Percentiles rank a stretch among this genome's conserved stretches.
Evolutionary conservation across 2,329 filamentous ascomycete species (phyloP).

Genomic region (Apiospora rasikravindrae): DNA sequence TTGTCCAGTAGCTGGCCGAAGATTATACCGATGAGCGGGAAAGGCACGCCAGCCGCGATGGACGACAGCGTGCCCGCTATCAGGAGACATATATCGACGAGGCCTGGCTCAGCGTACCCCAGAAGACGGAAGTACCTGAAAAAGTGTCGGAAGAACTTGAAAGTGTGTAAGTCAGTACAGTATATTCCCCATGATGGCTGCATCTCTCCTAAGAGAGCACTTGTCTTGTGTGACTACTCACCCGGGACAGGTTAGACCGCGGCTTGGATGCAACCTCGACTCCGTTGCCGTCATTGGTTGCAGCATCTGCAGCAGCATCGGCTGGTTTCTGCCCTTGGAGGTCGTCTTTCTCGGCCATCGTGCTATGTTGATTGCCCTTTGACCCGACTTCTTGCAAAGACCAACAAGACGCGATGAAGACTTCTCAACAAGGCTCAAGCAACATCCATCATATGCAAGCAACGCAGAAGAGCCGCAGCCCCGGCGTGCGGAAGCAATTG

Average conservation of each 20-base stretch:
- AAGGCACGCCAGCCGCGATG: conserved; percentile 64
- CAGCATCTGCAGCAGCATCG: neutral
- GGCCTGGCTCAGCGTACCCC: conserved; percentile 50
- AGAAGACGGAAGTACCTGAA: conserved; percentile 52
- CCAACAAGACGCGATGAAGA: conserved; percentile 18
- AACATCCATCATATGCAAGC: neutral
- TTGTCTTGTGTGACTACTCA: neutral
- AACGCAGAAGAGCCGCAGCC: conserved; percentile 11
- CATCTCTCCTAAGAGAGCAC: neutral
- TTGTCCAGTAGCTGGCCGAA: conserved; percentile 68
- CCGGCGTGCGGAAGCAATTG: conserved; percentile 15
- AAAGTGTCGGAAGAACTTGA: conserved; percentile 31
- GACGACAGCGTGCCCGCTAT: conserved; percentile 48
- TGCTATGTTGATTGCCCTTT: neutral
- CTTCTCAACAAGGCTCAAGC: conserved; percentile 15
- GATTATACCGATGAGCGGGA: conserved; percentile 67
- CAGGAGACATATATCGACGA: conserved; percentile 49
- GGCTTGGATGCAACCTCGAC: neutral
- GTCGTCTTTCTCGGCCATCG: conserved; percentile 3
- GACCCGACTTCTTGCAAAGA: neutral
- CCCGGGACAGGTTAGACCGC: neutral
- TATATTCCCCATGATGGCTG: neutral
- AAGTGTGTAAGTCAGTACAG: conserved; percentile 15
- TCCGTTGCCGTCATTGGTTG: conserved; percentile 4
- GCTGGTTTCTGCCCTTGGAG: conserved; percentile 10